Conservation (phyloP, 2,329 filamentous ascomycete genomes). For the Stachybotrys elegans region DNA sequence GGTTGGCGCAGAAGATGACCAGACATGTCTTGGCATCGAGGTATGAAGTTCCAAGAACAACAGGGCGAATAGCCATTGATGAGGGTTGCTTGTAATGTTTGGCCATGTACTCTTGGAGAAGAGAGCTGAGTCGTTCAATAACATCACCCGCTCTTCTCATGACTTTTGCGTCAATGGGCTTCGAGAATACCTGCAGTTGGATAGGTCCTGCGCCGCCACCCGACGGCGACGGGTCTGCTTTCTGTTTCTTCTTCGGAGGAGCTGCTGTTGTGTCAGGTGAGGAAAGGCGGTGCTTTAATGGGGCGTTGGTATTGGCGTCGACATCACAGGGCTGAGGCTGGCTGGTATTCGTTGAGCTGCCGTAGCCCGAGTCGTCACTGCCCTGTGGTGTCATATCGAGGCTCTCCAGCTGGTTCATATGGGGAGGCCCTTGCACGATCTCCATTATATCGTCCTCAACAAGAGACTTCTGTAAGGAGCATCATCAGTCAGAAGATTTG, state of each 20-base stretch:
- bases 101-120: neutral
- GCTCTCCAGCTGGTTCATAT: too few relatives aligned
- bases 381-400: too few relatives aligned
- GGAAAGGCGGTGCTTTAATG: too few relatives aligned
- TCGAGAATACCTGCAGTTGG: neutral
- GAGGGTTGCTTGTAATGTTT: neutral
- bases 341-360: neutral
- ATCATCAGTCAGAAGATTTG: too few relatives aligned
- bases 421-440: too few relatives aligned
- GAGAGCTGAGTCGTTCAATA: neutral
- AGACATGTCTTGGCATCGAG: slow-evolving; percentile 2
- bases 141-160: neutral
- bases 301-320: neutral
- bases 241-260: too few relatives aligned
- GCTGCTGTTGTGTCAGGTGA: too few relatives aligned
- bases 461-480: too few relatives aligned
- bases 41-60: neutral
- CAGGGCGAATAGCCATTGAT: slow-evolving; percentile 4
- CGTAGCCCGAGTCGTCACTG: neutral
- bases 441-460: too few relatives aligned
- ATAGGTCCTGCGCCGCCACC: neutral
- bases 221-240: neutral
- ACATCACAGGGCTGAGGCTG: neutral
- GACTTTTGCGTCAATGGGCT: neutral
- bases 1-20: slow-evolving; percentile 4